A percentile compares a stretch with the other conserved stretches of the same genome.
phyloP scores from a whole-genome alignment of 305 asterid species.

The Solanum hybrid region DNA sequence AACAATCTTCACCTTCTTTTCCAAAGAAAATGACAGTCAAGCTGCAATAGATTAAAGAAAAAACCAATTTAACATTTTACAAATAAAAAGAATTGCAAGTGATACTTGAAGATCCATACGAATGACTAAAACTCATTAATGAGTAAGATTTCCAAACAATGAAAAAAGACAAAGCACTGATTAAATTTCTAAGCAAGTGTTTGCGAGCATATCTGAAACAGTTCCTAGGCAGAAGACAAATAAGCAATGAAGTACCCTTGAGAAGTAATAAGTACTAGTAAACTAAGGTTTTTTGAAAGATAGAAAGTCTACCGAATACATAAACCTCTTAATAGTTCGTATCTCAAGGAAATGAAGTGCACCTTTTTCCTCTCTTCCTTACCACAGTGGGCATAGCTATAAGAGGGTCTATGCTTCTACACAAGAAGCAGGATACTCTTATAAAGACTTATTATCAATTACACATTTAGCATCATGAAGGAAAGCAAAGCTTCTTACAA shows the following conservation, averaged over 20 bases:
- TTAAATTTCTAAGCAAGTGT: neutral
- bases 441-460: neutral
- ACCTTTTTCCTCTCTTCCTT: neutral
- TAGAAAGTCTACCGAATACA: neutral
- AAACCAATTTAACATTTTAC: neutral
- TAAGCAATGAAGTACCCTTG: neutral
- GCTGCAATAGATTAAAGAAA: constrained; percentile 38
- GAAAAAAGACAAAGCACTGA: neutral
- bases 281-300: neutral
- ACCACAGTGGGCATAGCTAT: neutral
- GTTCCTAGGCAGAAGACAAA: neutral
- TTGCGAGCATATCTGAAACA: neutral
- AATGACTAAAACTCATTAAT: neutral
- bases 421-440: neutral
- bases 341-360: neutral
- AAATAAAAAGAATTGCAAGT: neutral
- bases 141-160: neutral
- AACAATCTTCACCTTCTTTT: constrained; percentile 81
- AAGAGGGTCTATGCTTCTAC: neutral
- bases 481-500: neutral
- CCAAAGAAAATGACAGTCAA: constrained; percentile 79
- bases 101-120: neutral
- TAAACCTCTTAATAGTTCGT: neutral
- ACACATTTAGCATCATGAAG: neutral
- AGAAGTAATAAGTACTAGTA: neutral